Evolutionary conservation across 805 yeast genomes (phyloP), one percentile per base, ranked within the genome.

Genomic region (Starmerella bacillaris): DNA sequence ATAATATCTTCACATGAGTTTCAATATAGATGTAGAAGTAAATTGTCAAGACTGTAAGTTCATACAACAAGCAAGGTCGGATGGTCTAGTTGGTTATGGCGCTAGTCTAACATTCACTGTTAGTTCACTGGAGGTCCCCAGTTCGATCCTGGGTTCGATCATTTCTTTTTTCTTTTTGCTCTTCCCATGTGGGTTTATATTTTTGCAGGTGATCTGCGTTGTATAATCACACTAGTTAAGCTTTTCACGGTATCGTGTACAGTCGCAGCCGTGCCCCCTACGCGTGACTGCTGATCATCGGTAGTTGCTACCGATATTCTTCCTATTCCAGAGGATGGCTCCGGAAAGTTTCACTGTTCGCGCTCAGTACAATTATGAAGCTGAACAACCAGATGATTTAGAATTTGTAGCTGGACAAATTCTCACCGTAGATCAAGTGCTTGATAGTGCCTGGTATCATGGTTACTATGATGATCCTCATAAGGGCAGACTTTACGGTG

Each of bases 401-500:
- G 62, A 67, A 22, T 84, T 86, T 47, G 53, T 55, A 0, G 68
- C 61, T 4, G 84, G 78, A 16, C 82, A 78, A 52, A 44, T 67
- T 20, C 74, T 86, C 44, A 68, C 72, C 3, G 94, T 86, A 19
- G 71, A 74, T 4, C 71, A 69, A 26, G 63, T 79, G 35, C 94
- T 82, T 46, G 95, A 86, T 54, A 92, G 74, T 5, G 94, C 84
- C 43, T 89, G 96, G 96, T 77, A 70, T 51, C 61, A 67, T 27
- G 98, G 98, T 3, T 58, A 63, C 4, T 77, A 67, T 47, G 49
- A 48, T 3, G 67, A 59, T 40, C 79, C 79, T 18, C 31, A 34
- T 15, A 4, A 49, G 42, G 7, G 29, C 45, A 18, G 56, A 9
- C 26, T 58, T 30, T 56, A 67, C 16, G 98, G 98, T 5, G 74